Conservation (phyloP, 1,284 basidiomycete species). For the Melampsora abietis-canadensis region DNA sequence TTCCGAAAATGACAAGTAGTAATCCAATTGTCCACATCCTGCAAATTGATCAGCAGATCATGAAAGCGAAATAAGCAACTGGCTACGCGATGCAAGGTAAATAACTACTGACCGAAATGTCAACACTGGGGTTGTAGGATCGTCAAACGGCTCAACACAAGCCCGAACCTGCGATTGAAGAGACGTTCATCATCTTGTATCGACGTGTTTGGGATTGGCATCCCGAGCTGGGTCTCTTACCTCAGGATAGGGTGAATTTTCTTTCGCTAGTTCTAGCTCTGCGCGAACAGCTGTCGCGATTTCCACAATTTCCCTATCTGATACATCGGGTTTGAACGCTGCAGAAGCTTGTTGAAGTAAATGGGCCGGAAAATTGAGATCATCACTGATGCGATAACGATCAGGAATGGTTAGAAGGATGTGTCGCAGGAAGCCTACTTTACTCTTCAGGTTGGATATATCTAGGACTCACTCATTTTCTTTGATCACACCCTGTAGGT, state of each 20-base stretch:
- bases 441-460: background rate
- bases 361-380: constrained; percentile 4
- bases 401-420: no score
- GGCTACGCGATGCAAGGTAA: background rate
- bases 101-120: constrained; percentile 6
- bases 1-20: constrained; percentile 32
- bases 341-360: background rate
- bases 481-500: constrained; percentile 14
- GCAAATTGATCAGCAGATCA: no score
- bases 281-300: background rate
- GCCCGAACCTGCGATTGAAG: constrained; percentile 3
- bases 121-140: background rate
- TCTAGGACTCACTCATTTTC: constrained; percentile 25
- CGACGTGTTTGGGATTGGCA: background rate
- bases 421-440: no score
- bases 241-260: constrained; percentile 12
- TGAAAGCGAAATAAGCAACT: no score
- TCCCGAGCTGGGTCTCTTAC: background rate
- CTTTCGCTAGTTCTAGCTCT: background rate
- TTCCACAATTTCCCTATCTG: background rate
- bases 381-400: background rate
- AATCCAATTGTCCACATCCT: constrained; percentile 40
- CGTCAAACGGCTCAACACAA: background rate
- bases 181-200: no score
- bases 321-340: background rate